Evolutionary conservation across 192 early-diverging fungal species (phyloP).

Genomic region (Allomyces arbusculus): DNA sequence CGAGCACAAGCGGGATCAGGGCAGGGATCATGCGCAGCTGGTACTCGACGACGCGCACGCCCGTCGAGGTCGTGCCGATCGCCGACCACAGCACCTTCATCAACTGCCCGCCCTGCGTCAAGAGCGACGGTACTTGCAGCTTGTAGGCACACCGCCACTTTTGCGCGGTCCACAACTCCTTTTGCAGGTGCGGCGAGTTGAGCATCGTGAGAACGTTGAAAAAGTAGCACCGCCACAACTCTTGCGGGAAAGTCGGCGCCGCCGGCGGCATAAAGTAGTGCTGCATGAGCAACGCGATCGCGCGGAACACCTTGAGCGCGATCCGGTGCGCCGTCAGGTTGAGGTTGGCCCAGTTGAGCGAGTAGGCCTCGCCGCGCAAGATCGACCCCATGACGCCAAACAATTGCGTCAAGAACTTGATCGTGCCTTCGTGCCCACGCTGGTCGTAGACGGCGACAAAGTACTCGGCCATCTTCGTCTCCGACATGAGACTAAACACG

Average conservation of each 20-base stretch:
- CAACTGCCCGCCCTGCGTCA: conserved; percentile 25
- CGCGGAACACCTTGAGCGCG: conserved; percentile 10
- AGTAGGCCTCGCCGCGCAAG: conserved; percentile 12
- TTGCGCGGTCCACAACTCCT: conserved; percentile 36
- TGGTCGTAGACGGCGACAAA: not conserved
- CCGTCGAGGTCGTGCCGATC: not conserved
- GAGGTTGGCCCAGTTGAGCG: conserved; percentile 13
- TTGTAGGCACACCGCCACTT: conserved; percentile 28
- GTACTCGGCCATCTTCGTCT: not conserved
- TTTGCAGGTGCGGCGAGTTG: conserved; percentile 26
- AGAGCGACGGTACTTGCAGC: conserved; percentile 34
- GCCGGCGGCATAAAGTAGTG: not conserved
- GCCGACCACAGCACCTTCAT: conserved; percentile 32
- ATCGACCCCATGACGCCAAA: not conserved
- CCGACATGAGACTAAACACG: not conserved
- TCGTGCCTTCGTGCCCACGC: not conserved
- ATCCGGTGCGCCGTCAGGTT: conserved; percentile 16
- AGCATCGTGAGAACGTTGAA: conserved; percentile 25
- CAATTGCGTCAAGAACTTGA: not conserved
- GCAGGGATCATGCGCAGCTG: conserved; percentile 6
- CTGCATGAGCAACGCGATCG: conserved; percentile 4
- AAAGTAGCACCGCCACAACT: conserved; percentile 20
- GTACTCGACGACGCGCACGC: not conserved
- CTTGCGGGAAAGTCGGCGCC: conserved; percentile 4
- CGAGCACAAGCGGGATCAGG: conserved; percentile 9